Evolutionary conservation across 2,329 filamentous ascomycete genomes (phyloP), one percentile per base, ranked within the genome.

Genomic region (Colletotrichum cuscutae): DNA sequence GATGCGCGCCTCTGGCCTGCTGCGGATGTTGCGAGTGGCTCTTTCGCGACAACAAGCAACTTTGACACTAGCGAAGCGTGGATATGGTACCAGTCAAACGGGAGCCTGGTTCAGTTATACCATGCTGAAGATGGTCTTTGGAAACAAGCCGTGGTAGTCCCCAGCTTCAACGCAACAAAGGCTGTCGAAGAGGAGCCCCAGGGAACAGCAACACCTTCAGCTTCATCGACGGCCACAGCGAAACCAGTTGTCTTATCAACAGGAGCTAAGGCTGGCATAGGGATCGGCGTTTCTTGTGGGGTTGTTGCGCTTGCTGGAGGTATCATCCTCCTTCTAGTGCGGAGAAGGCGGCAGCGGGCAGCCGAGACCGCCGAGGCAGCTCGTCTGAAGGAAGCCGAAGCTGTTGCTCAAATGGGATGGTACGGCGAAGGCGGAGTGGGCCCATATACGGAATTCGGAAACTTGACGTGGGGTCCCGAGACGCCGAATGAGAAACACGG

Each of bases 181-280:
- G 46, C 74, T 6, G 42, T 71, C 2, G 63, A 66, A 4, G 28
- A 68, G 4, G 59, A 68, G 5, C 24, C 74, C 24, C 63, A 15
- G 42, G 52, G 28, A 22, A 49, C 71, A 26, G 26, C 59, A 54
- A 62, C 46, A 52, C 19, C 72, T 3, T 19, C 52, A 5, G 42
- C 26, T 59, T 80, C 74, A 83, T 82, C 72, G 79, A 77, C 1
- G 81, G 82, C 26, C 76, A 83, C 63, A 79, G 80, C 22, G 78
- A 62, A 80, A 77, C 13, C 5, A 78, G 78, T 52, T 6, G 32
- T 57, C 2, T 77, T 90, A 7, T 86, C 86, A 1, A 78, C 82
- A 1, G 88, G 86, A 1, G 88, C 88, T 3, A 89, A 87, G 76
- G 88, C 87, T 0, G 89, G 89, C 4, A 87, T 92, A 9, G 89